Evolutionary conservation across 495 filamentous ascomycete genomes (phyloP).

Genomic region (Aspergillus ostianus): DNA sequence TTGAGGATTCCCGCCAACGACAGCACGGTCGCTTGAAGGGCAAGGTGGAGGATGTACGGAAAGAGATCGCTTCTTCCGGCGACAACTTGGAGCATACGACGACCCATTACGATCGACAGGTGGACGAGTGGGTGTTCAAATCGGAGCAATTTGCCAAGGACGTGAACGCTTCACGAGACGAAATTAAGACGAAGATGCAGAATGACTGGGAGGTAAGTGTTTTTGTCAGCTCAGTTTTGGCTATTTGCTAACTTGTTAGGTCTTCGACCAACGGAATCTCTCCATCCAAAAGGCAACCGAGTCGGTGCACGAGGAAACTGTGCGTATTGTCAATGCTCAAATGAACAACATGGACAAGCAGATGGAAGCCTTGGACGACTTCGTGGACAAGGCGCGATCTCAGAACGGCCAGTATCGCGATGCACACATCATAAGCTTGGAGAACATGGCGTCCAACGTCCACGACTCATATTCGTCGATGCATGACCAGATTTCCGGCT

Average conservation of each 20-base stretch:
- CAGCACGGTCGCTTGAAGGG: conserved; percentile 70
- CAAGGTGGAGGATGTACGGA: conserved; percentile 58
- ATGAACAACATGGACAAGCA: conserved; percentile 80
- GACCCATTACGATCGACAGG: conserved; percentile 62
- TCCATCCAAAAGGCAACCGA: conserved; percentile 79
- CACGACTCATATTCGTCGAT: conserved; percentile 69
- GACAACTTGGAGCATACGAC: conserved; percentile 62
- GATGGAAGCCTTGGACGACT: conserved; percentile 86
- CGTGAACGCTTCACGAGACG: conserved; percentile 68
- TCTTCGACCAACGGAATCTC: conserved; percentile 72
- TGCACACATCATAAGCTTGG: conserved; percentile 59
- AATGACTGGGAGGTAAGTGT: conserved; percentile 81
- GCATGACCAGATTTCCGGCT: conserved; percentile 59
- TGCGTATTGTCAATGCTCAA: conserved; percentile 86
- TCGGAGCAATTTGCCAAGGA: conserved; percentile 68
- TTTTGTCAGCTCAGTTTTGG: conserved; percentile 3
- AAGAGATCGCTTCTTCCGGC: conserved; percentile 60
- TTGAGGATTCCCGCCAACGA: conserved; percentile 68
- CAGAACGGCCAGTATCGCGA: conserved; percentile 77
- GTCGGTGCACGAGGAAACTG: conserved; percentile 87
- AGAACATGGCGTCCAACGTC: conserved; percentile 59
- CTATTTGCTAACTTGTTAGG: conserved; percentile 46
- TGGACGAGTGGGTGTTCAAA: conserved; percentile 72
- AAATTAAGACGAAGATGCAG: conserved; percentile 75
- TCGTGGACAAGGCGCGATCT: conserved; percentile 77